A percentile compares a stretch with the other conserved stretches of the same genome.
Evolutionary conservation across 495 filamentous ascomycete species (phyloP).

Genomic region (Penicillium malachiteum): DNA sequence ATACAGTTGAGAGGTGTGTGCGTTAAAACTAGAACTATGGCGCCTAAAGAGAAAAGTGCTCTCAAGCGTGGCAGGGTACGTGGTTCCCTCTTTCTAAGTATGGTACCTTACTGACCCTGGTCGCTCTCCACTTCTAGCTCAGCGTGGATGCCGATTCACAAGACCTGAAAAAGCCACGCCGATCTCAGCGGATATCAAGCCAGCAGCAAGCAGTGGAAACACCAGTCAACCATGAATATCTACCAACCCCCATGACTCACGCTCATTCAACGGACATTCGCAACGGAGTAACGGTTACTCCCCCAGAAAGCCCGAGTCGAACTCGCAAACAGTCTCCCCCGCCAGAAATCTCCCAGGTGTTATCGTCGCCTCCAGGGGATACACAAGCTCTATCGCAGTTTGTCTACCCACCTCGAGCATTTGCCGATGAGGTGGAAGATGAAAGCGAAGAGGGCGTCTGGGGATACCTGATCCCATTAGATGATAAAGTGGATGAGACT

Average conservation of each 20-base stretch:
- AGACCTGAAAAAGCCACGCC: conserved; percentile 52
- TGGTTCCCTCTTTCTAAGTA: conserved; percentile 1
- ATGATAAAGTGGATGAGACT: conserved; percentile 63
- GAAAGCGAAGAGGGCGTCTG: conserved; percentile 82
- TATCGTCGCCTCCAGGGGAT: conserved; percentile 65
- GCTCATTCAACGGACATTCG: conserved; percentile 59
- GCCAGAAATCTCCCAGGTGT: conserved; percentile 61
- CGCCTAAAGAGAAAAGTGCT: conserved; percentile 52
- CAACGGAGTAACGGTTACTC: conserved; percentile 72
- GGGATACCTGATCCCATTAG: conserved; percentile 88
- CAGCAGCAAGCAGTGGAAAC: conserved; percentile 57
- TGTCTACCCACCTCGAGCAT: conserved; percentile 67
- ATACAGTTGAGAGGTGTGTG: conserved; percentile 6
- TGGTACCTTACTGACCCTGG: conserved; percentile 14
- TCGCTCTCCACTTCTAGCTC: conserved; percentile 23
- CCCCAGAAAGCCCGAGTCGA: conserved; percentile 62
- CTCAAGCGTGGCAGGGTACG: conserved; percentile 53
- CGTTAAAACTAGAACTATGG: conserved; percentile 33
- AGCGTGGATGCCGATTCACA: conserved; percentile 40
- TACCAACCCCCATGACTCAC: conserved; percentile 82
- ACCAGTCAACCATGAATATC: conserved; percentile 61
- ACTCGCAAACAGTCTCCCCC: conserved; percentile 49
- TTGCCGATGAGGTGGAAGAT: conserved; percentile 80
- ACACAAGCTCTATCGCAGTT: conserved; percentile 76
- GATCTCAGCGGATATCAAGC: conserved; percentile 51